Conservation (phyloP, 83 land plant species). For the Picea abies region DNA sequence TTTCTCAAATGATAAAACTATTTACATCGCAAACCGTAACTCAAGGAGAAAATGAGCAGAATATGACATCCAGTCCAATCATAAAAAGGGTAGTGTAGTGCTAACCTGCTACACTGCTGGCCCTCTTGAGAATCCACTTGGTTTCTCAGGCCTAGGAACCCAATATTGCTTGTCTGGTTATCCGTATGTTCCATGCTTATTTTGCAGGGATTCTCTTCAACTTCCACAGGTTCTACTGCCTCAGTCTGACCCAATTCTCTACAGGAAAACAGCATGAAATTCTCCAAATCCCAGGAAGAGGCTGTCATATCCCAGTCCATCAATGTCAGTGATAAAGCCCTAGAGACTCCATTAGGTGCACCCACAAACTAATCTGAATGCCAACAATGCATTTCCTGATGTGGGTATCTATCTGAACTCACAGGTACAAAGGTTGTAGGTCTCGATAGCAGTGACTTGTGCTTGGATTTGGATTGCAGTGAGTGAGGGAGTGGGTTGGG, state of each 20-base stretch:
- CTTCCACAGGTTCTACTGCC: neutral
- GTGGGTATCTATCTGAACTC: neutral
- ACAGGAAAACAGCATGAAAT: neutral
- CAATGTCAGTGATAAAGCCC: slow-evolving; percentile 7
- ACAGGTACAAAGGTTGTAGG: neutral
- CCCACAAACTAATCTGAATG: neutral
- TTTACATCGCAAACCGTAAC: too few relatives aligned
- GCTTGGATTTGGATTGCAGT: neutral
- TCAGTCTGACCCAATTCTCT: neutral
- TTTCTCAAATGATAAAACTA: too few relatives aligned
- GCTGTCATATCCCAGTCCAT: neutral
- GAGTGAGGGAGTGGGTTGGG: neutral
- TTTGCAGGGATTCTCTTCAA: slow-evolving; percentile 5
- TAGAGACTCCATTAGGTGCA: neutral
- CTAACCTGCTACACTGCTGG: slow-evolving; percentile 75
- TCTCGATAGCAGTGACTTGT: neutral
- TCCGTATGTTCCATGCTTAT: neutral
- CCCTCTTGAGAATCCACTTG: slow-evolving; percentile 7
- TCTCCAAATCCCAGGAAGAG: neutral
- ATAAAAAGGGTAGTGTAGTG: too few relatives aligned
- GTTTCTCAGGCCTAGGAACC: slow-evolving; percentile 6
- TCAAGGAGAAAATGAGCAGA: too few relatives aligned
- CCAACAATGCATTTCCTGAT: too few relatives aligned
- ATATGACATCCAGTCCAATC: too few relatives aligned
- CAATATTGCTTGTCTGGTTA: neutral